Base-by-base conservation (phyloP, 345 rosid genomes). In the Cardamine occulta region DNA sequence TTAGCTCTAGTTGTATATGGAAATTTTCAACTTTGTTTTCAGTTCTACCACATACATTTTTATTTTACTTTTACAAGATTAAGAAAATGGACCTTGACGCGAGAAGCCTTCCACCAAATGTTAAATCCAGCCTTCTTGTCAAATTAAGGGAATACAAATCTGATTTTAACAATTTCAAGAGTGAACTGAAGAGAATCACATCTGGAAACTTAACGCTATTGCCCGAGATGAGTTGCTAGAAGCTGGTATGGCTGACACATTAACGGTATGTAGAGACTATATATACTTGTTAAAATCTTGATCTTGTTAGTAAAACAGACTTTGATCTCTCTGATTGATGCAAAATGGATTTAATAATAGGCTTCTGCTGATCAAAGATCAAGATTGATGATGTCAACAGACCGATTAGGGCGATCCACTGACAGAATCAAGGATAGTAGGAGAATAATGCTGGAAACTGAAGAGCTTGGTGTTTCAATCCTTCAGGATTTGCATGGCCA, bases 401-500 rank as follows among this genome's bases (percentile, higher is more conserved):
- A 79, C 14, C 84, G 89, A 63, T 69, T 94, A 77, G 85, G 84
- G 68, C 80, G 84, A 1, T 64, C 89, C 48, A 74, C 90, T 34
- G 91, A 86, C 51, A 84, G 93, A 83, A 67, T 89, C 42, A 88
- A 89, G 82, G 97, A 94, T 31, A 78, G 97, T 67, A 82, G 95
- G 73, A 89, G 85, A 81, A 87, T 91, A 28, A 88, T 94, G 91
- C 82, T 89, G 68, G 96, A 94, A 80, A 94, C 96, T 2, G 97
- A 94, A 81, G 96, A 91, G 59, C 88, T 94, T 73, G 97, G 97
- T 70, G 98, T 94, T 76, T 91, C 98, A 2, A 90, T 94, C 75
- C 97, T 91, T 80, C 88, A 90, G 63, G 98, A 94, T 78, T 72
- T 94, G 84, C 92, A 89, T 73, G 87, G 87, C 10, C 98, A 94